Conservation (phyloP, 2,329 filamentous ascomycete genomes). For the Phialophora macrospora region DNA sequence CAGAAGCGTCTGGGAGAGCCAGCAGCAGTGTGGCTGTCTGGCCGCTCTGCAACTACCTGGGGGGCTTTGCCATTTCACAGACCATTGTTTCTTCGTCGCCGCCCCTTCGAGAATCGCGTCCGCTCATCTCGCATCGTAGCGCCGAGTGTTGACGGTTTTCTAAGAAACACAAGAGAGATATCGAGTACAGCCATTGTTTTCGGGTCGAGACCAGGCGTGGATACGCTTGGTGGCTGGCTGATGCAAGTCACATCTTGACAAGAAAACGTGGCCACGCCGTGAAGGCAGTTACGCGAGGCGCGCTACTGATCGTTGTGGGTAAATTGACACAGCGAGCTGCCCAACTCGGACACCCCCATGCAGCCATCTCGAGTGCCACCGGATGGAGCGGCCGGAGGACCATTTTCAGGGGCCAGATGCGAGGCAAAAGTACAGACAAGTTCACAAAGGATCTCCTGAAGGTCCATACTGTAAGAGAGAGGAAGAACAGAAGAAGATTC, state of each 20-base stretch:
- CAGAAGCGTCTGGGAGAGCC: background rate
- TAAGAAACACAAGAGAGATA: background rate
- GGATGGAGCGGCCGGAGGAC: background rate
- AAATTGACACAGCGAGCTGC: background rate
- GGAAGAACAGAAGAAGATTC: background rate
- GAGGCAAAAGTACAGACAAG: background rate
- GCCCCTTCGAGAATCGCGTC: background rate
- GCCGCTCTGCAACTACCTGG: background rate
- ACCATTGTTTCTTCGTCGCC: background rate
- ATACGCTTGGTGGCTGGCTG: background rate
- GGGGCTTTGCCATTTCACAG: background rate
- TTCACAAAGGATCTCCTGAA: background rate
- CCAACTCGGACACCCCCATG: background rate
- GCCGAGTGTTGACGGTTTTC: background rate
- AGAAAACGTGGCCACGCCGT: background rate
- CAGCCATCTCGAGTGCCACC: background rate
- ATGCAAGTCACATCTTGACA: background rate
- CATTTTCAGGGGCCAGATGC: background rate
- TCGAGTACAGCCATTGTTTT: background rate
- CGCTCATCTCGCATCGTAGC: background rate
- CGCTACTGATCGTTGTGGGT: background rate
- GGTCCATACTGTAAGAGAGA: background rate
- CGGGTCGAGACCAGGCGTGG: background rate
- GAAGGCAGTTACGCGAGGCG: background rate
- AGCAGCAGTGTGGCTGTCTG: background rate